Evolutionary conservation across 495 filamentous ascomycete species (phyloP).

Genomic region (Aspergillus egyptiacus): DNA sequence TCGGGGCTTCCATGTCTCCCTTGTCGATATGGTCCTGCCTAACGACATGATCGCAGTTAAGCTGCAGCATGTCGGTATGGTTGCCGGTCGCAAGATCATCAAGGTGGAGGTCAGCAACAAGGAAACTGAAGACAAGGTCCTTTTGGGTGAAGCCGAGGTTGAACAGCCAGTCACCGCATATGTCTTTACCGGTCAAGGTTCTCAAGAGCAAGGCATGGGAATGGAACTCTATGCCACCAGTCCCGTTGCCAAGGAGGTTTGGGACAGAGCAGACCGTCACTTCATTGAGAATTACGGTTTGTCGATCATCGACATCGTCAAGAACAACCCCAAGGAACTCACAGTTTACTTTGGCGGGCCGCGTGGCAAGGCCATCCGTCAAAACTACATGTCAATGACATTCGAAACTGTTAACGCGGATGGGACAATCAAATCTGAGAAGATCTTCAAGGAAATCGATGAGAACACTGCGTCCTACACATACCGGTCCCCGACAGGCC

Average conservation of each 20-base stretch:
- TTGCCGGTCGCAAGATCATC: constrained; percentile 96
- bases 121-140: constrained; percentile 90
- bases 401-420: constrained; percentile 93
- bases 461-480: constrained; percentile 92
- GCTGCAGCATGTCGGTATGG: constrained; percentile 95
- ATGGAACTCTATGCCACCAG: constrained; percentile 97
- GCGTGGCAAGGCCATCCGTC: constrained; percentile 90
- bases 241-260: constrained; percentile 89
- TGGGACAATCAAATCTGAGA: constrained; percentile 91
- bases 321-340: constrained; percentile 98
- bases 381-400: constrained; percentile 99
- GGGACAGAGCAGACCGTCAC: constrained; percentile 96
- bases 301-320: constrained; percentile 96
- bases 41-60: constrained; percentile 92
- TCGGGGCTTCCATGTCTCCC: constrained; percentile 87
- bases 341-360: constrained; percentile 98
- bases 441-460: constrained; percentile 96
- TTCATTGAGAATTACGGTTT: constrained; percentile 99
- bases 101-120: constrained; percentile 93
- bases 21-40: constrained; percentile 96
- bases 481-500: constrained; percentile 89
- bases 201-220: constrained; percentile 98
- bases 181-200: constrained; percentile 97
- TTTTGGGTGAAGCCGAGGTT: constrained; percentile 92
- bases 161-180: constrained; percentile 97